Evolutionary conservation across 192 early-diverging fungal species (phyloP).

Genomic region (Linderina pennispora): DNA sequence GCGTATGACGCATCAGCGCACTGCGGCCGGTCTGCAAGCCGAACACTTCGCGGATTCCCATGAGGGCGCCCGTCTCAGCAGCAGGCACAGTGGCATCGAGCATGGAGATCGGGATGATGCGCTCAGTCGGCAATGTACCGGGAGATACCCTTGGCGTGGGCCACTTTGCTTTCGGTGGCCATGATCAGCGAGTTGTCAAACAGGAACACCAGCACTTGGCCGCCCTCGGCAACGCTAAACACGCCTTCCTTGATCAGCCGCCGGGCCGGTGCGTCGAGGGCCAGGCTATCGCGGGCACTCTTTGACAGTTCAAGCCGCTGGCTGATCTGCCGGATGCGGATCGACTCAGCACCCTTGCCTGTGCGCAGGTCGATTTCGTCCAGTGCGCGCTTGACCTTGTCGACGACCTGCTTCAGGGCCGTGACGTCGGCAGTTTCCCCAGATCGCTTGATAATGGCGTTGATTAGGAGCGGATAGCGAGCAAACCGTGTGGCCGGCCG

Average conservation of each 20-base stretch:
- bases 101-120: conserved; percentile 44
- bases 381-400: conserved; percentile 27
- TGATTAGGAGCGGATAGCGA: conserved; percentile 77
- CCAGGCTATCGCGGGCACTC: conserved; percentile 41
- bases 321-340: conserved; percentile 37
- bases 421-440: conserved; percentile 56
- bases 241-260: conserved; percentile 36
- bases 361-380: conserved; percentile 33
- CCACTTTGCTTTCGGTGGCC: conserved; percentile 30
- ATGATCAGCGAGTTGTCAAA: conserved; percentile 46
- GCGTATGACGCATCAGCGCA: conserved; percentile 17
- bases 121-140: conserved; percentile 39
- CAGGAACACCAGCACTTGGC: conserved; percentile 38
- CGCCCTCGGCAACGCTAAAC: conserved; percentile 11
- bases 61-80: conserved; percentile 15
- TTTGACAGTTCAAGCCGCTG: conserved; percentile 30
- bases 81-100: conserved; percentile 26
- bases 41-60: conserved; percentile 27
- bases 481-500: conserved; percentile 84
- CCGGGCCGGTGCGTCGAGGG: conserved; percentile 23
- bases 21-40: conserved; percentile 10
- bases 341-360: conserved; percentile 25
- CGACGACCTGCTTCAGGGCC: conserved; percentile 14
- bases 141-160: conserved; percentile 31
- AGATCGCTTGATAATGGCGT: conserved; percentile 71